These are phyloP conservation scores for Crotalaria pallida DNA, from an alignment of 306 rosid genomes.

Conservation along the genomic window DNA sequence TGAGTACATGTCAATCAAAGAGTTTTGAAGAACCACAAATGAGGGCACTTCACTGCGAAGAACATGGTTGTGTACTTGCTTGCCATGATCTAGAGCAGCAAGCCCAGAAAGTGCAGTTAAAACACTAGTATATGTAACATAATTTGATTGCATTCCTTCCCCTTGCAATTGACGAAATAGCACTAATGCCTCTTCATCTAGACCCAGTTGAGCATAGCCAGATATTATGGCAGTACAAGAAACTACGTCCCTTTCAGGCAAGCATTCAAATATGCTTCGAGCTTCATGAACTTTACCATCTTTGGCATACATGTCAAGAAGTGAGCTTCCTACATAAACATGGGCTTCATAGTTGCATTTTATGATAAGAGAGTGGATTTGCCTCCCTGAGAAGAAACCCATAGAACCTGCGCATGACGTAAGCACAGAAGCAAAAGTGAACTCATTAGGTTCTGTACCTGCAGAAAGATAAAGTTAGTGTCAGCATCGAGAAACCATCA, in stretches of 20 bases:
- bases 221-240: slow-evolving; percentile 82
- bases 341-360: slow-evolving; percentile 56
- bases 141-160: slow-evolving; percentile 77
- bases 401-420: slow-evolving; percentile 60
- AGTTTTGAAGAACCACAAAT: slow-evolving; percentile 73
- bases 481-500: slow-evolving; percentile 10
- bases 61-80: slow-evolving; percentile 71
- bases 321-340: slow-evolving; percentile 83
- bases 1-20: slow-evolving; percentile 89
- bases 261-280: slow-evolving; percentile 47
- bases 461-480: slow-evolving; percentile 19
- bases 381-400: slow-evolving; percentile 57
- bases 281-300: slow-evolving; percentile 72
- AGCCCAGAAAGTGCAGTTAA: slow-evolving; percentile 85
- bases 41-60: slow-evolving; percentile 54
- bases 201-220: slow-evolving; percentile 84
- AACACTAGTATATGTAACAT: slow-evolving; percentile 75
- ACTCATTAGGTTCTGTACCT: slow-evolving; percentile 77
- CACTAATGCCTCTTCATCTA: slow-evolving; percentile 67
- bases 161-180: slow-evolving; percentile 57
- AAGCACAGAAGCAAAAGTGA: slow-evolving; percentile 73
- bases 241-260: slow-evolving; percentile 84
- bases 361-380: slow-evolving; percentile 63
- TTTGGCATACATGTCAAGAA: slow-evolving; percentile 92
- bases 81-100: slow-evolving; percentile 83